Base-by-base conservation (phyloP, 2,329 filamentous ascomycete genomes). In the Neofusicoccum umdonicola region DNA sequence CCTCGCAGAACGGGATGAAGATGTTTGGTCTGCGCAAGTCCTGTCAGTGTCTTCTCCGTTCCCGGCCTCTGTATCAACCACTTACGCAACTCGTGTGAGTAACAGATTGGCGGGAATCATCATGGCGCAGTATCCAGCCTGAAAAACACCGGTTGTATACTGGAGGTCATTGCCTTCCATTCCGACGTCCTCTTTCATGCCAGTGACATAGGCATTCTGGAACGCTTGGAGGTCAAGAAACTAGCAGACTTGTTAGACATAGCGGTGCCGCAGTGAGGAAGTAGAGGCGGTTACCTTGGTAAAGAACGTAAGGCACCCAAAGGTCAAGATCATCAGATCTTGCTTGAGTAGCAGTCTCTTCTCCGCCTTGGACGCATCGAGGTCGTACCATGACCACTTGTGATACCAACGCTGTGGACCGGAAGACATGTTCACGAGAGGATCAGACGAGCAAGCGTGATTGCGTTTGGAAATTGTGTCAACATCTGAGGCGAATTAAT, bases 251-350 rank as follows among this genome's bases (percentile, higher is more conserved):
- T 78, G 2, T 78, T 71, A 0, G 80, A 81, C 65, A 76, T 77
- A 67, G 84, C 87, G 0, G 81, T 79, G 12, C 86, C 69, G 1
- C 6, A 86, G 68, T 2, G 80, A 81, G 2, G 83, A 85, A 84
- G 83, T 87, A 0, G 82, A 83, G 0, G 82, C 85, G 0, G 82
- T 82, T 1, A 80, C 84, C 69, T 85, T 83, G 0, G 83, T 78
- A 15, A 87, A 86, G 66, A 85, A 85, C 0, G 81, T 78, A 2
- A 87, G 71, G 48, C 85, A 82, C 0, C 83, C 83, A 68, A 86
- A 87, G 0, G 84, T 83, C 0, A 87, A 79, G 45, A 87, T 83
- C 2, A 86, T 72, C 0, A 83, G 71, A 66, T 87, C 85, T 11
- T 87, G 79, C 69, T 87, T 87, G 22, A 80, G 62, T 39, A 87